Conservation (phyloP, 2,329 filamentous ascomycete genomes). For the Sclerotinia nivalis region DNA sequence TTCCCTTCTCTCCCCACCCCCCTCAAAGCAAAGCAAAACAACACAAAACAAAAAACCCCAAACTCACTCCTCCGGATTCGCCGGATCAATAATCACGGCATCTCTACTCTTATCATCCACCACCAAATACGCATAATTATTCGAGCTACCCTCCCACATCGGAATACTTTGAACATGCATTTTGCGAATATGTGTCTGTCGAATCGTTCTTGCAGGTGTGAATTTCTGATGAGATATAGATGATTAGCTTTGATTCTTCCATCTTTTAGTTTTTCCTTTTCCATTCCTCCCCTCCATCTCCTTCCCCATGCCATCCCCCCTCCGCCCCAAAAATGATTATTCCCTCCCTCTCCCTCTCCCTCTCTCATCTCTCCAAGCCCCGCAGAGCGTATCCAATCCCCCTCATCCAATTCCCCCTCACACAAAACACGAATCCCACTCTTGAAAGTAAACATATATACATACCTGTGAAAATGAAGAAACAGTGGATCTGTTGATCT, state of each 20-base stretch:
- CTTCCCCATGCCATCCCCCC: not conserved
- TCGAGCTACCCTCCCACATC: constrained; percentile 79
- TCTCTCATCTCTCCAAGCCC: not conserved
- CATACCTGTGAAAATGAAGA: too few species aligned
- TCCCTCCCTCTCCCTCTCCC: not conserved
- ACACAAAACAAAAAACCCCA: not conserved
- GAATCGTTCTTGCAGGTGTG: constrained; percentile 26
- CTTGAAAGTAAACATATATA: too few species aligned
- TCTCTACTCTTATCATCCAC: constrained; percentile 77
- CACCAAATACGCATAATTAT: constrained; percentile 86
- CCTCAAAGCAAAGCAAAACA: not conserved
- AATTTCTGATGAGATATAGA: not conserved
- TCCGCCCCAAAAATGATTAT: too few species aligned
- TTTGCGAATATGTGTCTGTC: constrained; percentile 25
- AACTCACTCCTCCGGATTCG: constrained; percentile 72
- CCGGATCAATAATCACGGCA: constrained; percentile 77
- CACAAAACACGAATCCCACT: not conserved
- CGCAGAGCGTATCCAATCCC: too few species aligned
- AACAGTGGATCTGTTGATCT: not conserved
- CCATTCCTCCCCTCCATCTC: not conserved
- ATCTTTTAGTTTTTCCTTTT: not conserved
- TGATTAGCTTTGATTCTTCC: not conserved
- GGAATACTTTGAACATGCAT: constrained; percentile 90
- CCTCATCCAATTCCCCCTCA: not conserved
- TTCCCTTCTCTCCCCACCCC: constrained; percentile 12